Evolutionary conservation across 148 eudicot species (phyloP).

Genomic region (Chenopodium formosanum): DNA sequence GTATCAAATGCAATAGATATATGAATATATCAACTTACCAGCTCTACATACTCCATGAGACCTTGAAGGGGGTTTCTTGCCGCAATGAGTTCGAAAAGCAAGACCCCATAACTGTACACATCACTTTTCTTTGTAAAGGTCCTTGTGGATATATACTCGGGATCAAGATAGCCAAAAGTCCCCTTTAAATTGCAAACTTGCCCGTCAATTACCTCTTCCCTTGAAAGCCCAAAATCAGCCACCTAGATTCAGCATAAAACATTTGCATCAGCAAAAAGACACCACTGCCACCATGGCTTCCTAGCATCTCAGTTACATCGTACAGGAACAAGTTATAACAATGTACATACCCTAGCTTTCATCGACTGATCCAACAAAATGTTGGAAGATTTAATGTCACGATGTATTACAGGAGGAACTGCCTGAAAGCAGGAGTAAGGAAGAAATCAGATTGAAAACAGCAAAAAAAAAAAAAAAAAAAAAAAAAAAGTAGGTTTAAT

Average conservation of each 20-base stretch:
- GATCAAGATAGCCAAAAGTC: slow-evolving; percentile 97
- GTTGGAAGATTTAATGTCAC: slow-evolving; percentile 95
- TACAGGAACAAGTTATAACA: background rate
- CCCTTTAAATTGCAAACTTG: slow-evolving; percentile 69
- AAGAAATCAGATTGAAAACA: background rate
- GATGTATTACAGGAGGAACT: slow-evolving; percentile 91
- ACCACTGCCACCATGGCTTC: background rate
- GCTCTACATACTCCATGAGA: slow-evolving; percentile 84
- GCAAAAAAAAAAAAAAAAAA: background rate
- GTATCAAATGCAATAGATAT: background rate
- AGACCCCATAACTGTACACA: slow-evolving; percentile 88
- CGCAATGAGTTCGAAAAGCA: slow-evolving; percentile 89
- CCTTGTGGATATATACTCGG: slow-evolving; percentile 86
- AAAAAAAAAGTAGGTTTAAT: background rate
- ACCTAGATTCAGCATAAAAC: slow-evolving; percentile 44
- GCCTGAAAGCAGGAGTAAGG: slow-evolving; percentile 47
- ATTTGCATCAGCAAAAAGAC: no score
- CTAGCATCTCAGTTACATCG: background rate
- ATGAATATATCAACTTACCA: slow-evolving; percentile 44
- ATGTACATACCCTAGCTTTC: slow-evolving; percentile 80
- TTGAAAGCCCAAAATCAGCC: slow-evolving; percentile 95
- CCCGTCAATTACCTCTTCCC: slow-evolving; percentile 72
- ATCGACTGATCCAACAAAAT: slow-evolving; percentile 95
- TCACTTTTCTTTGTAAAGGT: slow-evolving; percentile 93
- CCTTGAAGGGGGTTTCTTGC: slow-evolving; percentile 93